Percentiles rank a stretch among this genome's conserved stretches.
Conservation (phyloP, 257 asterid genomes). For the Fraxinus americana region DNA sequence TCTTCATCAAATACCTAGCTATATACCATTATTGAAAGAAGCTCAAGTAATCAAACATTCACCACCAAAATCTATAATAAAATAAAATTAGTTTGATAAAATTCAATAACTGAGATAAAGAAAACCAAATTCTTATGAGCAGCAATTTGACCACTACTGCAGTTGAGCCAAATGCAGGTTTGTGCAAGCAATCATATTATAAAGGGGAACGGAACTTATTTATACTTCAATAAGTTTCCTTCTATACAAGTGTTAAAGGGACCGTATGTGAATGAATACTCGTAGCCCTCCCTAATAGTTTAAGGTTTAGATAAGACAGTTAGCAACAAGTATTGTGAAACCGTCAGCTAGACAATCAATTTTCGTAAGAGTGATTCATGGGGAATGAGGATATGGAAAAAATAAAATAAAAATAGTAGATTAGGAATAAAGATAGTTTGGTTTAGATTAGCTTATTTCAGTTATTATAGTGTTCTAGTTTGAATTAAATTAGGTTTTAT, state of each 20-base stretch:
- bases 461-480: too few species aligned
- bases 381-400: too few species aligned
- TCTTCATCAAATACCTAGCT: neutral
- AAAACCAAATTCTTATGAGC: neutral
- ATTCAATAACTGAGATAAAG: neutral
- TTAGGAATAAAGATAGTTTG: too few species aligned
- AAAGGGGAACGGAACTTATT: neutral
- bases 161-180: neutral
- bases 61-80: neutral
- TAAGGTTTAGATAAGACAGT: neutral
- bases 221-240: neutral
- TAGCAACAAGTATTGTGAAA: neutral
- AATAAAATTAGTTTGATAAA: neutral
- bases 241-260: neutral
- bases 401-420: too few species aligned
- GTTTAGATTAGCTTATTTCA: too few species aligned
- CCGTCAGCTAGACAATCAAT: neutral
- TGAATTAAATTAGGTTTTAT: too few species aligned
- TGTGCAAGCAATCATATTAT: neutral
- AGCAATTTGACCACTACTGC: neutral
- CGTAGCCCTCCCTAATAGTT: neutral
- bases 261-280: neutral
- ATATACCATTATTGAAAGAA: neutral
- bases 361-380: too few species aligned
- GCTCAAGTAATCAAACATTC: neutral